phyloP scores from a whole-genome alignment of 2,329 filamentous ascomycete species.

The Calonectria hawksworthii region DNA sequence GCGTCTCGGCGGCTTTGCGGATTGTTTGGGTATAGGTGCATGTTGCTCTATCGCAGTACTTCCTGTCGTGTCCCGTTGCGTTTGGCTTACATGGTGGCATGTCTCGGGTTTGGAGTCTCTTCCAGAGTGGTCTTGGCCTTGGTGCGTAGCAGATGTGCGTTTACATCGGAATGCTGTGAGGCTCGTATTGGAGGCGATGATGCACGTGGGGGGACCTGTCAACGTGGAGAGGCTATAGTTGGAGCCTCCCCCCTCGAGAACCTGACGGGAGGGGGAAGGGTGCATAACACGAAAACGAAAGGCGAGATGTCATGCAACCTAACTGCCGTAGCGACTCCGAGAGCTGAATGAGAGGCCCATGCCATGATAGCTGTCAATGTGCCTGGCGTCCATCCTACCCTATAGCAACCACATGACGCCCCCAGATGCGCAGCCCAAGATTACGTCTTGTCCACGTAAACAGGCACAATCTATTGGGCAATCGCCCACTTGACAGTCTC shows the following conservation, averaged over 20 bases:
- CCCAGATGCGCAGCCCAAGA: not conserved
- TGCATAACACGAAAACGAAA: not conserved
- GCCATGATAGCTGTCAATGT: not conserved
- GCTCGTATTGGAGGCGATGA: not conserved
- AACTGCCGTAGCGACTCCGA: not conserved
- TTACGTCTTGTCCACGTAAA: not conserved
- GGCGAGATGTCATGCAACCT: not conserved
- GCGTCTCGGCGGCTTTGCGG: not conserved
- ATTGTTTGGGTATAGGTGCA: conserved; percentile 6
- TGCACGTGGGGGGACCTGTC: not conserved
- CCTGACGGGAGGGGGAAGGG: not conserved
- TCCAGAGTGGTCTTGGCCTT: not conserved
- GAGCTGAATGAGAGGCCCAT: not conserved
- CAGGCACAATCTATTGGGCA: not conserved
- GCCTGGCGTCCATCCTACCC: not conserved
- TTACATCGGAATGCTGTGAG: not conserved
- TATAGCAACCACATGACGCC: not conserved
- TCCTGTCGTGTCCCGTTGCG: not conserved
- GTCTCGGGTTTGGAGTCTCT: not conserved
- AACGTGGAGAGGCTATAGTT: not conserved
- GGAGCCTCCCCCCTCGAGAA: not conserved
- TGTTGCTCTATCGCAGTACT: not conserved
- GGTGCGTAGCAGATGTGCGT: not conserved
- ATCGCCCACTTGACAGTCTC: not conserved
- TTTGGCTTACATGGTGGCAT: not conserved